Base-by-base conservation (phyloP, 75 land plant species). In the Picea glauca region DNA sequence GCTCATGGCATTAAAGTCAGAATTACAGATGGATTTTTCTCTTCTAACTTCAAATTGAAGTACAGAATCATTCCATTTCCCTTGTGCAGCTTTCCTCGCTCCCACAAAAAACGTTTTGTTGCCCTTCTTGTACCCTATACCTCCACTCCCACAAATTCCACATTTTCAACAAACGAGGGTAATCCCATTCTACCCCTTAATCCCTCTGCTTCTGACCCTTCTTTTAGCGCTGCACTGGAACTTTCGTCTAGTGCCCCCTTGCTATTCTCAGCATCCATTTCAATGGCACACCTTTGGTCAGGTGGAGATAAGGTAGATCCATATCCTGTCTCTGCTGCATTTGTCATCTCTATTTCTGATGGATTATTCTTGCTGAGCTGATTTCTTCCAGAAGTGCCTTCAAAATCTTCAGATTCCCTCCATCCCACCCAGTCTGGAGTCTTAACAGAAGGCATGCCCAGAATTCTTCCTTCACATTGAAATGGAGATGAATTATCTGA, bases 121-220 rank as follows among this genome's bases (percentile, higher is more conserved):
- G 54, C 54, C 54, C 9, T 46, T 46, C 54, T 90, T 13, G 88
- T 85, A 14, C 90, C 85, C 77, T 90, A 92, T 60, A 80, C 63
- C 80, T 92, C 94, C 59, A 90, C 93, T 50, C 93, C 96, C 4
- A 93, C 88, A 87, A 87, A 90, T 58, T 92, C 91, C 60, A 88
- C 94, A 77, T 87, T 88, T 72, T 88, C 92, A 64, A 88, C 91
- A 79, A 92, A 92, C 70, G 90, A 77, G 15, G 90, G 84, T 0
- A 89, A 84, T 15, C 76, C 58, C 58, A 74, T 74, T 54, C 73
- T 72, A 58, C 60, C 32, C 79, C 64, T 78, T 32, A 75, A 62
- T 62, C 80, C 66, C 3, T 18, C 38, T 62, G 79, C 87, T 76
- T 54, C 58, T 38, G 67, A 56, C 46, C 18, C 79, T 30, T 74